Base-by-base conservation (phyloP, 2,329 filamentous ascomycete genomes). In the Claviceps africana region DNA sequence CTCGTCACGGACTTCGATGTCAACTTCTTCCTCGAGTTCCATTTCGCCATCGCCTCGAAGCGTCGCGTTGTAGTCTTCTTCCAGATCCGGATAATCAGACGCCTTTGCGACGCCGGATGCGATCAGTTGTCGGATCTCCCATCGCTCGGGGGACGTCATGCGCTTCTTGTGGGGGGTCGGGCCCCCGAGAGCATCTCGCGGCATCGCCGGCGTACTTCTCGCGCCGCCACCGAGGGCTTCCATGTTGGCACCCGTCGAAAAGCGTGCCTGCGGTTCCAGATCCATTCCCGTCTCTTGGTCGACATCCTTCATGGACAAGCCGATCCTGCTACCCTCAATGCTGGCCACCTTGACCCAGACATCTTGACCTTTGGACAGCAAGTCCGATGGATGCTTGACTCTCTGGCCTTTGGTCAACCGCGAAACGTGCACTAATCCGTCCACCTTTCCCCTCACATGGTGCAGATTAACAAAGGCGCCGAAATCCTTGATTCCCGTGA, bases 41-140 rank as follows among this genome's bases (percentile, higher is more conserved):
- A 97, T 83, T 51, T 87, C 84, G 17, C 84, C 87, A 58, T 95
- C 88, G 17, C 89, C 91, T 28, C 84, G 85, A 28, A 96, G 72
- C 0, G 88, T 90, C 17, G 87, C 85, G 56, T 95, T 85, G 65
- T 95, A 95, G 53, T 97, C 90, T 59, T 96, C 88, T 59, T 97
- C 88, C 30, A 97, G 77, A 57, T 96, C 91, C 0, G 93, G 93
- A 64, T 95, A 96, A 60, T 97, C 91, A 0, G 87, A 86, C 0
- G 88, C 90, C 60, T 93, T 95, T 19, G 88, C 85, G 9, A 94
- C 91, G 46, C 94, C 93, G 4, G 93, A 95, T 3, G 91, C 89
- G 62, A 98, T 97, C 50, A 98, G 75, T 64, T 98, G 93, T 56
- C 91, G 82, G 56, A 98, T 96, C 66, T 98, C 93, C 91, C 93